Base-by-base conservation (phyloP, 176 grass and related monocot species). In the Phragmites australis region DNA sequence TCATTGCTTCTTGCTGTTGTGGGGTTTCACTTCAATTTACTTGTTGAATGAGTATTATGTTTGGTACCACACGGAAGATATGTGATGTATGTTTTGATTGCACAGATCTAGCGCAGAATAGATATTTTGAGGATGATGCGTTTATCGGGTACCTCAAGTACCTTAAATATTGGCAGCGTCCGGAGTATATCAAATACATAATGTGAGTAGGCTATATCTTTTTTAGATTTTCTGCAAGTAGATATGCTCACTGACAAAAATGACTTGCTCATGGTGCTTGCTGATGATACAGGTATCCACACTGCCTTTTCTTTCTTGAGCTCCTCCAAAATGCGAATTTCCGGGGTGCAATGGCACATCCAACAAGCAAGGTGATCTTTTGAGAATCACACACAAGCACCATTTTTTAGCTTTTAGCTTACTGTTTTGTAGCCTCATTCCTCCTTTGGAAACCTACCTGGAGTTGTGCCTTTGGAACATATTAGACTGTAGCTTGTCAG, bases 221-320 rank as follows among this genome's bases (percentile, higher is more conserved):
- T 9, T 34, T 61, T 18, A 54, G 6, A 50, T 72, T 50, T 69
- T 44, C 3, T 48, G 5, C 34, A 64, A 75, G 17, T 68, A 41
- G 60, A 19, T 41, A 47, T 74, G 16, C 14, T 56, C 41, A 2
- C 18, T 51, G 14, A 70, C n/a, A 3, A 51, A 76, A 53, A 44
- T 52, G 18, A 11, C 47, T n/a, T 70, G 40, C 45, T 83, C 39
- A 63, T 84, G 42, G 5, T 68, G 57, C 15, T 57, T 23, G 19
- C 31, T 84, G 26, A 63, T 70, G 31, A 40, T 70, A 9, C 67
- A 94, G 95, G 88, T 98, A 98, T 87, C 95, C 95, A 0, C 95
- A 98, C 82, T 98, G 96, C 66, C 96, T 98, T 86, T 95, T 88
- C 83, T 98, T 98, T 90, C 96, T 94, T 75, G 90, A 98, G 70